phyloP scores from a whole-genome alignment of 345 rosid species.

The Hypericum androsaemum region DNA sequence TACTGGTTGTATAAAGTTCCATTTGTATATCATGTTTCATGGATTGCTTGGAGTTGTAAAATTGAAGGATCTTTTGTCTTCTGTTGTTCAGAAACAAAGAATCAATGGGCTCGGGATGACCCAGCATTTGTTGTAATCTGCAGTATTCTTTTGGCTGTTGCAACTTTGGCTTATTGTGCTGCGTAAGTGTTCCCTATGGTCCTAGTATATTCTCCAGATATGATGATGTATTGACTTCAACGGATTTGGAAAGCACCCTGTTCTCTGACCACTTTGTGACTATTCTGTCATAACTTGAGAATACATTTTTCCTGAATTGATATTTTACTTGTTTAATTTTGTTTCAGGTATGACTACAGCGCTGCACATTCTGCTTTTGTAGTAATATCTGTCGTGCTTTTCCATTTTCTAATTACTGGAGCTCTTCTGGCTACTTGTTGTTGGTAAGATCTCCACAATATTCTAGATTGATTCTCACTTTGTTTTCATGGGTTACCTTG shows the following conservation, averaged over 20 bases:
- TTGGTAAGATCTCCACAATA: conserved; percentile 51
- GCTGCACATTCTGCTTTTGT: conserved; percentile 69
- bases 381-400: conserved; percentile 61
- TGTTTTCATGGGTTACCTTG: background rate
- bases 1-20: too few relatives aligned
- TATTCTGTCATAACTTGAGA: too few relatives aligned
- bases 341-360: conserved; percentile 89
- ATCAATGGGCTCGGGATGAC: conserved; percentile 99
- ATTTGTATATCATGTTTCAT: too few relatives aligned
- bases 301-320: conserved; percentile 4
- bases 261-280: too few relatives aligned
- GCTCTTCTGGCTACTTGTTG: conserved; percentile 68
- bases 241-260: too few relatives aligned
- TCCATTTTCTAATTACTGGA: conserved; percentile 76
- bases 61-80: conserved; percentile 6
- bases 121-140: conserved; percentile 98
- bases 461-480: background rate
- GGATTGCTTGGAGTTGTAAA: background rate
- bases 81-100: conserved; percentile 76
- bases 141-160: conserved; percentile 69
- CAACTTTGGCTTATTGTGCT: conserved; percentile 86
- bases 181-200: conserved; percentile 54
- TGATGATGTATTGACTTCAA: background rate
- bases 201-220: background rate
- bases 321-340: conserved; percentile 10